These are phyloP conservation scores for Mrakia gelida DNA, from an alignment of 768 basidiomycete species.

Conservation along the genomic window DNA sequence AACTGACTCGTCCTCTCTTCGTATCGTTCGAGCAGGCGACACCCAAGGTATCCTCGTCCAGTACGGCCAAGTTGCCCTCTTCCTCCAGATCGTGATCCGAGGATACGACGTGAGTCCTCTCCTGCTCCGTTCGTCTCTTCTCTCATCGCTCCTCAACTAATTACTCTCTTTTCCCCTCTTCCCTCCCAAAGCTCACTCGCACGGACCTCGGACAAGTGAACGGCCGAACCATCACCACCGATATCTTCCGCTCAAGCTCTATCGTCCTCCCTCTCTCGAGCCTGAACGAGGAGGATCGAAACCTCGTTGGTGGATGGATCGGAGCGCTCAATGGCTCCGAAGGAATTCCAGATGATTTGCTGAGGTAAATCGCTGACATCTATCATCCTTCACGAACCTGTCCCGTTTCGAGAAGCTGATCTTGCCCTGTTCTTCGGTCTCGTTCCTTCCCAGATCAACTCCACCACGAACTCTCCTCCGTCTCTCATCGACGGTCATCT, in stretches of 20 bases:
- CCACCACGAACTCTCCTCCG: conserved; percentile 42
- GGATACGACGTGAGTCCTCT: neutral
- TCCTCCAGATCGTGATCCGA: neutral
- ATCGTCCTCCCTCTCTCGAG: neutral
- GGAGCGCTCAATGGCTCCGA: conserved; percentile 1
- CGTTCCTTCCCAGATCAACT: conserved; percentile 38
- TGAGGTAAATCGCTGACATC: neutral
- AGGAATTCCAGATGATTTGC: conserved; percentile 10
- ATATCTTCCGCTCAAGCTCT: neutral
- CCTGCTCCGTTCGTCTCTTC: neutral
- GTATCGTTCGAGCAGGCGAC: neutral
- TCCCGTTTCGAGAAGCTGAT: neutral
- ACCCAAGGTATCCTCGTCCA: neutral
- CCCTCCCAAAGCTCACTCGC: neutral
- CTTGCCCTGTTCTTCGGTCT: neutral
- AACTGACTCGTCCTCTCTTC: neutral
- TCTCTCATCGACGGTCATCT: conserved; percentile 44
- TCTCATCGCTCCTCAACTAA: neutral
- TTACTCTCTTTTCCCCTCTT: neutral
- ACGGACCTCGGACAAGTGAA: neutral
- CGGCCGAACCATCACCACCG: neutral
- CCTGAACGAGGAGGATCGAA: neutral
- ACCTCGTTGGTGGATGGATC: neutral
- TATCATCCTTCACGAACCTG: no score
- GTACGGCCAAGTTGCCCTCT: conserved; percentile 6